Percentiles rank a stretch among this genome's conserved stretches.
Evolutionary conservation across 23 red algal species (phyloP).

Genomic region (Gracilaria caudata): DNA sequence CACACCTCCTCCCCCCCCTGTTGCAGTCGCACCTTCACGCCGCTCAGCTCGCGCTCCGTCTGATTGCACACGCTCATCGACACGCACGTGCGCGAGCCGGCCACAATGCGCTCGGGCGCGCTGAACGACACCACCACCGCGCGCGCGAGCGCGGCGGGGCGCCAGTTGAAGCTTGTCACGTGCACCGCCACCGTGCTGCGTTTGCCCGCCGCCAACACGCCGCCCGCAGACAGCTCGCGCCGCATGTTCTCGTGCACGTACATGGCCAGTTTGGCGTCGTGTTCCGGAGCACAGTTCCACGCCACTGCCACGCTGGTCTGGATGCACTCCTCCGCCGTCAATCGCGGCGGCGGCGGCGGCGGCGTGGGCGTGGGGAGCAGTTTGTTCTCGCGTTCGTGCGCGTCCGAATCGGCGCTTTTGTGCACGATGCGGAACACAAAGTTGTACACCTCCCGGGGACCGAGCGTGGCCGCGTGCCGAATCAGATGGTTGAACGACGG

Average conservation of each 20-base stretch:
- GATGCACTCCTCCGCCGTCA: neutral
- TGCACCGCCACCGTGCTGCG: slow-evolving; percentile 58
- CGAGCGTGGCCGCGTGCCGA: slow-evolving; percentile 36
- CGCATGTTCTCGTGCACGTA: neutral
- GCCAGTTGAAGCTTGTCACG: slow-evolving; percentile 42
- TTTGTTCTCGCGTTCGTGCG: neutral
- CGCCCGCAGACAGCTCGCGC: slow-evolving; percentile 53
- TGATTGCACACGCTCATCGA: slow-evolving; percentile 53
- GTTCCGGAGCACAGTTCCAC: slow-evolving; percentile 43
- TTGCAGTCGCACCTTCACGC: slow-evolving; percentile 39
- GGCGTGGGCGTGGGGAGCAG: neutral
- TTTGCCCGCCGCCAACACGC: slow-evolving; percentile 58
- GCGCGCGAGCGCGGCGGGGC: slow-evolving; percentile 27
- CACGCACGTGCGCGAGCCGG: slow-evolving; percentile 28
- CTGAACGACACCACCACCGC: slow-evolving; percentile 39
- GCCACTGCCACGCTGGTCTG: slow-evolving; percentile 17
- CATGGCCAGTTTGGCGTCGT: neutral
- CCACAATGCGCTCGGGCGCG: neutral
- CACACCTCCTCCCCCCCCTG: slow-evolving; percentile 6
- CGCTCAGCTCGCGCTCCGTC: slow-evolving; percentile 19
- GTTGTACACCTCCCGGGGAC: slow-evolving; percentile 53
- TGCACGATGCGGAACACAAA: slow-evolving; percentile 57
- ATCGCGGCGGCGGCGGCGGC: neutral
- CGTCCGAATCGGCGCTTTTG: slow-evolving; percentile 5
- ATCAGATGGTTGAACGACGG: slow-evolving; percentile 46